phyloP scores from a whole-genome alignment of 2,329 filamentous ascomycete species.

The Myriangium duriaei region DNA sequence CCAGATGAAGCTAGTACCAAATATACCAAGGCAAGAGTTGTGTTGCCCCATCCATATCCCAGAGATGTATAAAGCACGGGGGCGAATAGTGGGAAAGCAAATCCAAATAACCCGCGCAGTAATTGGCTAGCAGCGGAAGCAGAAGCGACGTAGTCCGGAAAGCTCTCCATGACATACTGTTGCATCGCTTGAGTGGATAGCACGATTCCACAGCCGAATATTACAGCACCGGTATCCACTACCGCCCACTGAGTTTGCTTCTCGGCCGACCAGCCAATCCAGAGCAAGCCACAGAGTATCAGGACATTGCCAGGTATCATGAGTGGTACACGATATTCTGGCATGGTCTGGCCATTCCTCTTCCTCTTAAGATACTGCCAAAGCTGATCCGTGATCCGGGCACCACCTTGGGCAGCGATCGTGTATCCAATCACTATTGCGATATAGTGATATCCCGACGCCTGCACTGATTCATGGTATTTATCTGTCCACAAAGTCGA shows the following conservation, averaged over 20 bases:
- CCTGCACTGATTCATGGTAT: slow-evolving; percentile 42
- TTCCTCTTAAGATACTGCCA: slow-evolving; percentile 10
- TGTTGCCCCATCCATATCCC: slow-evolving; percentile 28
- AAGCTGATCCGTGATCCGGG: slow-evolving; percentile 8
- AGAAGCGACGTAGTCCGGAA: slow-evolving; percentile 35
- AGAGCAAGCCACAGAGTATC: slow-evolving; percentile 24
- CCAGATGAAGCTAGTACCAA: no score
- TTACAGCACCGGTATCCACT: slow-evolving; percentile 14
- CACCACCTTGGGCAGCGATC: slow-evolving; percentile 31
- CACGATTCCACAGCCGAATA: slow-evolving; percentile 13
- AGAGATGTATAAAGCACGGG: slow-evolving; percentile 28
- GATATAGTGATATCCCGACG: slow-evolving; percentile 47
- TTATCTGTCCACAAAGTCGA: slow-evolving; percentile 38
- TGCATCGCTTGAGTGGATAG: slow-evolving; percentile 12
- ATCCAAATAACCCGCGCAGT: slow-evolving; percentile 33
- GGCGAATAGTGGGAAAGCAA: slow-evolving; percentile 39
- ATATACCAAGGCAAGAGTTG: slow-evolving; percentile 15
- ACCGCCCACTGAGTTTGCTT: slow-evolving; percentile 27
- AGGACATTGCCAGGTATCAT: slow-evolving; percentile 13
- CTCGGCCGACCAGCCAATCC: slow-evolving; percentile 35
- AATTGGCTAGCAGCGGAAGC: slow-evolving; percentile 38
- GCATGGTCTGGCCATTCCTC: slow-evolving; percentile 5
- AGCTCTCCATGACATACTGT: slow-evolving; percentile 34
- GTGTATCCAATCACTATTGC: slow-evolving; percentile 42
- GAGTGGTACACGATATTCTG: slow-evolving; percentile 17